phyloP scores from a whole-genome alignment of 2,329 filamentous ascomycete species.

The Trematosphaeria pertusa region DNA sequence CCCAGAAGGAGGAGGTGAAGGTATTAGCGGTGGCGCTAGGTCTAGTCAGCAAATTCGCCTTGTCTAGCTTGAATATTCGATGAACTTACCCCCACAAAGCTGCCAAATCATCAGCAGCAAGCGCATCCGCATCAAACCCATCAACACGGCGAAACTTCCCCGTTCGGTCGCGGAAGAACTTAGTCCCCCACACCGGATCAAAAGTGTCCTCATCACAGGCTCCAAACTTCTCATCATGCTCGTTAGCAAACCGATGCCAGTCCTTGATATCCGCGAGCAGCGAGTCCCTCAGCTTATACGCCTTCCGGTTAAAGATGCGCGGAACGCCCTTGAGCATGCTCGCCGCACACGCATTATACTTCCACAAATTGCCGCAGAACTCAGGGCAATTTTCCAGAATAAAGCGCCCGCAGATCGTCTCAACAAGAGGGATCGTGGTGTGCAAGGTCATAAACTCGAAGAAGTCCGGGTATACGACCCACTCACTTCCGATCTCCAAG shows the following conservation, averaged over 20 bases:
- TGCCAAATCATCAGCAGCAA: neutral
- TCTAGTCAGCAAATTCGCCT: neutral
- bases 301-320: neutral
- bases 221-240: neutral
- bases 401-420: neutral
- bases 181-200: conserved; percentile 3
- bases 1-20: conserved; percentile 18
- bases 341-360: neutral
- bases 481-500: neutral
- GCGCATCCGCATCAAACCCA: conserved; percentile 1
- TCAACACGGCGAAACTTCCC: neutral
- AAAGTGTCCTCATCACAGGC: neutral
- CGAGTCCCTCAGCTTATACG: neutral
- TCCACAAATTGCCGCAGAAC: conserved; percentile 2
- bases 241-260: neutral
- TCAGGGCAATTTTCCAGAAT: neutral
- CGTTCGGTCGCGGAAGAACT: neutral
- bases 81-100: neutral
- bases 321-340: neutral
- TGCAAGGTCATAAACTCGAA: neutral
- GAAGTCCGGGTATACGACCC: neutral
- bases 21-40: neutral
- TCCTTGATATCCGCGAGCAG: neutral
- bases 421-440: neutral
- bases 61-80: no score